Evolutionary conservation across 306 rosid species (phyloP), one percentile per base, ranked within the genome.

Genomic region (Argentina anserina): DNA sequence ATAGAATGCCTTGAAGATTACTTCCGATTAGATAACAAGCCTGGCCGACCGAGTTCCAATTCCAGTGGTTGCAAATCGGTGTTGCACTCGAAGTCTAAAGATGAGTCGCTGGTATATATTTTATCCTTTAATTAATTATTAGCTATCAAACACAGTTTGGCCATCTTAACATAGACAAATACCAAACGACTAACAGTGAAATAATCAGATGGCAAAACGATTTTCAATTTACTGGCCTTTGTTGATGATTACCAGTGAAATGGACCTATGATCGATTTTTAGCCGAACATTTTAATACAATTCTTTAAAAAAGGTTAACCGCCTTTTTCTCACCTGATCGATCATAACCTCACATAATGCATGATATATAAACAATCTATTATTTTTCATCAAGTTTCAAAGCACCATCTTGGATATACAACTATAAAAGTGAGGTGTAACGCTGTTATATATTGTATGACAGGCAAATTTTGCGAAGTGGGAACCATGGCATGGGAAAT

Each of bases 401-500:
- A 1, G 20, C 69, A 36, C 40, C 10, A 64, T 9, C 69, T 39
- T 64, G 7, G 68, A 9, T 64, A n/a, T 23, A 52, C 21, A 52
- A n/a, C 56, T 5, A 49, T 5, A 46, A 6, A 5, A 46, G 53
- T 17, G 53, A 46, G n/a, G 21, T 46, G 23, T 18, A 17, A 5
- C 53, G 0, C 9, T 47, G 25, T 42, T 29, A 15, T 47, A 0
- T 26, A 14, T 23, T 43, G 5, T 33, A 21, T 65, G 69, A 41
- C 78, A 94, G 99, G 95, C 90, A 58, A 91, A 86, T 74, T 94
- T 88, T 62, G 97, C 99, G 74, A 89, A 82, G 70, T 94, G 99
- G 99, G 99, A 94, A 74, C 99, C 97, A 10, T 94, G 99, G 99
- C 99, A 89, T 83, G 91, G 97, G 23, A 94, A 79, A 82, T 94